Evolutionary conservation across 2,329 filamentous ascomycete genomes (phyloP), one percentile per base, ranked within the genome.

Genomic region (Pseudogymnoascus sp.): DNA sequence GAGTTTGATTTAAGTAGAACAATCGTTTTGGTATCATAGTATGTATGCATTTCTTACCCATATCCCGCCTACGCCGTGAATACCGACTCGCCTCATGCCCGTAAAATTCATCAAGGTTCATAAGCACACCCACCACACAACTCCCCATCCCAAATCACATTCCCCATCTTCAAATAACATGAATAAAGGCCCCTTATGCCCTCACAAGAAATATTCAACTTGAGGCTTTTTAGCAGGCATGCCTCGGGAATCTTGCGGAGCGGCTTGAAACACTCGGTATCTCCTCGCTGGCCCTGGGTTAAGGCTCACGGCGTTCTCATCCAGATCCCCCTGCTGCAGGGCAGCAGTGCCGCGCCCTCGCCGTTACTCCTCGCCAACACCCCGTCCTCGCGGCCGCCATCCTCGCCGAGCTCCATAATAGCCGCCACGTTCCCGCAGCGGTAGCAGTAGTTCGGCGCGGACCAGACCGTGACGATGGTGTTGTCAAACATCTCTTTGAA

Each of bases 151-250:
- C 28, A 18, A n/a, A 55, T 11, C 28, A 31, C 28, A 31, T 31
- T n/a, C 45, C 25, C 25, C 14, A 7, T 49, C 25, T 52, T 52
- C 25, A 31, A 18, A 31, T 52, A 52, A n/a, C 25, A 16, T 9
- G 45, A 52, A n/a, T 18, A 25, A 25, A 52, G 18, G 23, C 25
- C 31, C 16, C 21, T 9, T 52, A 9, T 28, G 5, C 6, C 2
- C 1, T 14, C 74, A 87, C 76, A 99, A 79, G 76, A 99, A 99
- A 79, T 97, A 99, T 77, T 97, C 93, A 12, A 92, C 92, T 61
- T 96, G 91, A 2, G 95, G 95, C 77, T 97, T 97, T 83, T 99
- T 99, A 2, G 95, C 95, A 64, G 95, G 95, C 95, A 99, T 99
- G 4, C 95, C 95, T 70, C 95, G 84, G 1, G 89, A 92, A 75